Percentiles rank a stretch among this genome's conserved stretches.
Conservation (phyloP, 2,329 filamentous ascomycete genomes). For the Botrytis deweyae region DNA sequence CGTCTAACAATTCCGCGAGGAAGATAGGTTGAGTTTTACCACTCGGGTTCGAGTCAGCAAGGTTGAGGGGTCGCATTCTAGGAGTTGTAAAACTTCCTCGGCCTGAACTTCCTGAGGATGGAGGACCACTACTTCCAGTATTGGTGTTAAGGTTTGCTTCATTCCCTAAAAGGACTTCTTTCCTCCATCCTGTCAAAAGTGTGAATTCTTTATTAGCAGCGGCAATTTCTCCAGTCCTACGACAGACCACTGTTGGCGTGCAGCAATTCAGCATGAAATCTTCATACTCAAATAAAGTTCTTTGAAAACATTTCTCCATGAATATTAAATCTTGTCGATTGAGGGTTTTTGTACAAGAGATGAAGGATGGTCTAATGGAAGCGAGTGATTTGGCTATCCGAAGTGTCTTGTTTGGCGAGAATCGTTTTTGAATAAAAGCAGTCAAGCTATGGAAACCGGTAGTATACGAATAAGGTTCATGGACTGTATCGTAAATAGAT, state of each 20-base stretch:
- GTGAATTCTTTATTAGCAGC: conserved; percentile 95
- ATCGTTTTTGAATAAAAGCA: conserved; percentile 73
- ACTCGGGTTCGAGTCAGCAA: conserved; percentile 40
- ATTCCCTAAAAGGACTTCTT: conserved; percentile 83
- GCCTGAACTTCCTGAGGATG: conserved; percentile 38
- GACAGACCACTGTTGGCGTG: conserved; percentile 87
- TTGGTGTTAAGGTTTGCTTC: conserved; percentile 88
- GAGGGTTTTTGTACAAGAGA: conserved; percentile 85
- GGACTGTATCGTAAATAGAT: conserved; percentile 83
- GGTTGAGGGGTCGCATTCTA: conserved; percentile 48
- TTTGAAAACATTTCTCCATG: conserved; percentile 96
- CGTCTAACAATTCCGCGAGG: conserved; percentile 87
- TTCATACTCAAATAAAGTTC: conserved; percentile 88
- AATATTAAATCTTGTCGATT: conserved; percentile 88
- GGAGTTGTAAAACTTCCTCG: conserved; percentile 52
- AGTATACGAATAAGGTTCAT: conserved; percentile 88
- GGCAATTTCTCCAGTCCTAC: conserved; percentile 91
- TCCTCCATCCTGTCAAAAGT: conserved; percentile 92
- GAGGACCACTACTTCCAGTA: conserved; percentile 41
- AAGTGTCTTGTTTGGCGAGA: conserved; percentile 72
- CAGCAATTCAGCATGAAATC: conserved; percentile 86
- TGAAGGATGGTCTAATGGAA: conserved; percentile 88
- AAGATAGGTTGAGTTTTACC: conserved; percentile 75
- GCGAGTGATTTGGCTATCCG: conserved; percentile 85
- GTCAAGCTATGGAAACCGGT: conserved; percentile 87